These are phyloP conservation scores for Amanita phalloides DNA, from an alignment of 768 basidiomycete species.

Conservation along the genomic window DNA sequence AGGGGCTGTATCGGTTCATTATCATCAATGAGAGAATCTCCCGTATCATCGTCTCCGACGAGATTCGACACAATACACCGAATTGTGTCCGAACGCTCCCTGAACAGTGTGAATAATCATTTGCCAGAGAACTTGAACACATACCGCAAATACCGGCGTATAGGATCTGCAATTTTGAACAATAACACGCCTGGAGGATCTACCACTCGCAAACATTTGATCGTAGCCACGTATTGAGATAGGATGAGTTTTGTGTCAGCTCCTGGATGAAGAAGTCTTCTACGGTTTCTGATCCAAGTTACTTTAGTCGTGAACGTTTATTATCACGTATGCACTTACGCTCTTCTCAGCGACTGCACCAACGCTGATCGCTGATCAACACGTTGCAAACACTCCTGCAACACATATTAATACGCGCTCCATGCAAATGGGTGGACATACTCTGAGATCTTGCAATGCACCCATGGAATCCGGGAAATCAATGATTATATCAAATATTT, in stretches of 20 bases:
- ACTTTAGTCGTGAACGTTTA: constrained; percentile 1
- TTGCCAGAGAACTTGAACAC: constrained; percentile 7
- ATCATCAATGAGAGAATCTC: constrained; percentile 77
- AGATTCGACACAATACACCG: constrained; percentile 86
- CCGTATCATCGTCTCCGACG: constrained; percentile 74
- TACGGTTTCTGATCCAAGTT: constrained; percentile 48
- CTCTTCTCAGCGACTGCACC: constrained; percentile 67
- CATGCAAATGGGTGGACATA: constrained; percentile 15
- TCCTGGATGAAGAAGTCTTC: constrained; percentile 89
- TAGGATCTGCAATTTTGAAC: constrained; percentile 90
- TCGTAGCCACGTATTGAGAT: constrained; percentile 83
- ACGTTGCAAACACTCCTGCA: constrained; percentile 66
- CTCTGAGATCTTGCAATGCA: constrained; percentile 81
- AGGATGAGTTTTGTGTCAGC: constrained; percentile 91
- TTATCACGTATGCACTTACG: constrained; percentile 36
- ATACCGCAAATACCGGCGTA: constrained; percentile 79
- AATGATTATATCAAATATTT: constrained; percentile 95
- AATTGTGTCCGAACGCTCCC: constrained; percentile 87
- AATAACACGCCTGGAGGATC: constrained; percentile 91
- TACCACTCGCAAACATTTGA: constrained; percentile 80
- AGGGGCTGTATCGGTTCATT: constrained; percentile 72
- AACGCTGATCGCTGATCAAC: constrained; percentile 73
- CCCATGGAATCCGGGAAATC: constrained; percentile 84
- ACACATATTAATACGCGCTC: not conserved
- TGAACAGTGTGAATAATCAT: constrained; percentile 14